Base-by-base conservation (phyloP, 345 rosid species). In the Clausena lansium region DNA sequence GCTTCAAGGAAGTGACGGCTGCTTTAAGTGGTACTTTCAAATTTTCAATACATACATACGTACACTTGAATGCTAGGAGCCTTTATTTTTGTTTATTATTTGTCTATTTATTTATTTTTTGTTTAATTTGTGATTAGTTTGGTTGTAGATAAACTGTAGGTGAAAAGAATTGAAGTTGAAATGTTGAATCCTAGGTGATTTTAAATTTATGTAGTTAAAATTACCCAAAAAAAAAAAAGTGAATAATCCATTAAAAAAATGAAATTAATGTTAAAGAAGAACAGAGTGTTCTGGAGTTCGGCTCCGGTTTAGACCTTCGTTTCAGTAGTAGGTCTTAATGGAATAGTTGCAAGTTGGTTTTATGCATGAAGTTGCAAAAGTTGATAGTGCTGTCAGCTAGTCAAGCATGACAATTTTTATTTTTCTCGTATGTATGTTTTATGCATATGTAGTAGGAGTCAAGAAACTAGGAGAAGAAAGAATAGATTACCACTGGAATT, bases 1-100 rank as follows among this genome's bases (percentile, higher is more conserved):
- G 24, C 98, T 95, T 72, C 98, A 92, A 80, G 98, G 98, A 73
- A 93, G 95, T 28, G 97, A 92, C 80, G 98, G 98, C 76, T 95
- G 99, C 90, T 95, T 95, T 87, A 92, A 90, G 88, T 95, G 99
- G 99, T 92, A 84, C 64, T 74, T 30, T 19, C 24, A 19, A 45
- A 45, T 45, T 45, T 45, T 11, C 50, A 45, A 11, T 45, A 9
- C 63, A 11, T 17, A 9, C 14, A 14, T 7, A 60, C 4, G 38
- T 25, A 47, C 20, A 17, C 24, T 14, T 33, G 5, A n/a, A 17
- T 32, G 7, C n/a, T 10, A 11, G 50, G 6, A 32, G 54, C 60
- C 27, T 39, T 76, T 30, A 0, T 4, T 6, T 32, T 64, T 62
- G 30, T 22, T 50, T 30, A 19, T 38, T 79, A 33, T 60, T 9